phyloP scores from a whole-genome alignment of 169 alveolate genomes.

The Plasmodium vivax region DNA sequence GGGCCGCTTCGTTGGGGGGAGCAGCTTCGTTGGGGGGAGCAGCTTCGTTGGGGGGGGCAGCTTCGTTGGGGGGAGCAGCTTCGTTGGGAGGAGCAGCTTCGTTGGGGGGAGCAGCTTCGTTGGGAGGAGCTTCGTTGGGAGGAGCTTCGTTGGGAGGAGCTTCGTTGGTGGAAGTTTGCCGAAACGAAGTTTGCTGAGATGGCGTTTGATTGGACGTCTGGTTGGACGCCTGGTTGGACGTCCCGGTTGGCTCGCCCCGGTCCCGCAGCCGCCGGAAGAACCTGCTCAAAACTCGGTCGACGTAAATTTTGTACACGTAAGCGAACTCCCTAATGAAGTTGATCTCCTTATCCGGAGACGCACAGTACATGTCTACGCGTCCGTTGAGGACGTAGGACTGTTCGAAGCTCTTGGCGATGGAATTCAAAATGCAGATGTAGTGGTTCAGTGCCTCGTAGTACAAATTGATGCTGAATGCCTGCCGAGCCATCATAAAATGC shows the following conservation, averaged over 20 bases:
- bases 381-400: conserved; percentile 40
- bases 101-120: too few relatives aligned
- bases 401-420: conserved; percentile 47
- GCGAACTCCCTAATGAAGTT: conserved; percentile 66
- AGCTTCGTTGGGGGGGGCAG: too few relatives aligned
- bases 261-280: neutral
- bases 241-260: too few relatives aligned
- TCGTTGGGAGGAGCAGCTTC: too few relatives aligned
- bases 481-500: conserved; percentile 81
- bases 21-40: too few relatives aligned
- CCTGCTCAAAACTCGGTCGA: conserved; percentile 30
- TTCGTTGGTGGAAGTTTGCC: too few relatives aligned
- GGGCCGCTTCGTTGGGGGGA: too few relatives aligned
- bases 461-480: conserved; percentile 74
- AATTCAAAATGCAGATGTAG: conserved; percentile 71
- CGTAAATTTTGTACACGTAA: conserved; percentile 54
- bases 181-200: too few relatives aligned
- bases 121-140: neutral
- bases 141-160: neutral
- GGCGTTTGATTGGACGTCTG: too few relatives aligned
- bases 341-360: conserved; percentile 37
- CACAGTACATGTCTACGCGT: conserved; percentile 23
- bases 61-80: too few relatives aligned
- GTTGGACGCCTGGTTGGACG: too few relatives aligned
- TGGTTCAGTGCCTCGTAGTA: conserved; percentile 72